Evolutionary conservation across 1,139 yeast species (phyloP).

Genomic region (Pichia sp.): DNA sequence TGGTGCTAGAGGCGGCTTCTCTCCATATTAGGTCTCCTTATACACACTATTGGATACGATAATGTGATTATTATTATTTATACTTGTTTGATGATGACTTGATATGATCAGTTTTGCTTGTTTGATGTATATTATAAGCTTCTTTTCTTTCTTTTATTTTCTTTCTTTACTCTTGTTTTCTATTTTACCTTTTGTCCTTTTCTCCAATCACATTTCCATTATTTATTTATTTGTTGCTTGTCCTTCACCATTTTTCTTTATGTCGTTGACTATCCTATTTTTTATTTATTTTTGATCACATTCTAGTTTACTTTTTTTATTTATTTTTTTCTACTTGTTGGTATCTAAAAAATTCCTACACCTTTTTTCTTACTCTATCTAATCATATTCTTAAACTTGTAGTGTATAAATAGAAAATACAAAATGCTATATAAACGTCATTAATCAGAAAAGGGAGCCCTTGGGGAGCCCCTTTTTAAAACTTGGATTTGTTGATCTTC

Average conservation of each 20-base stretch:
- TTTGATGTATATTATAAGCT: conserved; percentile 3
- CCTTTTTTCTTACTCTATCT: not conserved
- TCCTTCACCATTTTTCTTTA: not conserved
- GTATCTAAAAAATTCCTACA: not conserved
- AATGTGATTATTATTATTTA: no score
- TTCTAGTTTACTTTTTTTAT: no score
- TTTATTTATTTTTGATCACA: not conserved
- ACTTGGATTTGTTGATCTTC: conserved; percentile 26
- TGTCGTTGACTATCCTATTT: not conserved
- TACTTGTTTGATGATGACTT: not conserved
- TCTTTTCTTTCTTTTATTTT: not conserved
- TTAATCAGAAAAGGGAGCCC: no score
- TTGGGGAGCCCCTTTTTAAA: no score
- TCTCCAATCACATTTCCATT: not conserved
- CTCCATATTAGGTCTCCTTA: conserved; percentile 23
- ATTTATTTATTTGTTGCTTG: not conserved
- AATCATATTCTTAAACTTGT: not conserved
- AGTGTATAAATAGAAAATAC: no score
- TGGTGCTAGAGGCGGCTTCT: conserved; percentile 34
- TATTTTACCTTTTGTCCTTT: not conserved
- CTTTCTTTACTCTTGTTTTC: not conserved
- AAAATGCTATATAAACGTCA: no score
- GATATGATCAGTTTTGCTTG: not conserved
- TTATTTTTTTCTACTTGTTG: no score
- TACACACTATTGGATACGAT: no score